Evolutionary conservation across 1,139 yeast genomes (phyloP), one percentile per base, ranked within the genome.

Genomic region (Blastobotrys raffinosifermentans): DNA sequence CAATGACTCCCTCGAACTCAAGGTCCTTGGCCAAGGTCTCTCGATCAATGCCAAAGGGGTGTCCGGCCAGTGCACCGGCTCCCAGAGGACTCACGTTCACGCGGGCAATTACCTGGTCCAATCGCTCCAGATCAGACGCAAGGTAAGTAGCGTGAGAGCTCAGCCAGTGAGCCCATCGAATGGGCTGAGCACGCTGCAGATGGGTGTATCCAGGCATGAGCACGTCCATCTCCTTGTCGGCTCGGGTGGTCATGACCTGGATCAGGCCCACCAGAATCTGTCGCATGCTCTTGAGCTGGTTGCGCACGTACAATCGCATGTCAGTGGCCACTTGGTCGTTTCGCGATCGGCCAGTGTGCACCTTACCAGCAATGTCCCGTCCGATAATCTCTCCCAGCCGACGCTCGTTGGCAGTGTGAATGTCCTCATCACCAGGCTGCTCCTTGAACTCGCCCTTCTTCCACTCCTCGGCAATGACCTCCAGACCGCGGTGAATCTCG

Each of bases 141-240:
- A 93, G 81, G 61, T 87, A 91, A 3, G 97, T 91, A 29, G 96
- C 97, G 57, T 91, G 91, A 55, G 87, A 80, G 48, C 93, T 78
- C 49, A 91, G 70, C 96, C 96, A 89, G 61, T 91, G 99, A 1
- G 97, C 72, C 99, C 99, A 91, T 66, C 99, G 78, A 57, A 91
- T 91, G 17, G 99, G 99, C 64, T 91, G 99, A 3, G 98, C 98
- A 60, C 96, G 82, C 71, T 91, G 99, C 61, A 91, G 70, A 66
- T 91, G 99, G 11, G 99, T 91, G 66, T 91, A 91, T 23, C 99
- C 99, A 8, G 99, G 99, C 97, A 91, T 89, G 58, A 91, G 72
- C 17, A 82, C 84, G 50, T 82, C 94, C 43, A 91, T 83, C 65
- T 91, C 99, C 34, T 70, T 63, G 53, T 76, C 80, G 3, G 94